Evolutionary conservation across 805 yeast species (phyloP).

Genomic region (Zygosaccharomyces gambellarensis): DNA sequence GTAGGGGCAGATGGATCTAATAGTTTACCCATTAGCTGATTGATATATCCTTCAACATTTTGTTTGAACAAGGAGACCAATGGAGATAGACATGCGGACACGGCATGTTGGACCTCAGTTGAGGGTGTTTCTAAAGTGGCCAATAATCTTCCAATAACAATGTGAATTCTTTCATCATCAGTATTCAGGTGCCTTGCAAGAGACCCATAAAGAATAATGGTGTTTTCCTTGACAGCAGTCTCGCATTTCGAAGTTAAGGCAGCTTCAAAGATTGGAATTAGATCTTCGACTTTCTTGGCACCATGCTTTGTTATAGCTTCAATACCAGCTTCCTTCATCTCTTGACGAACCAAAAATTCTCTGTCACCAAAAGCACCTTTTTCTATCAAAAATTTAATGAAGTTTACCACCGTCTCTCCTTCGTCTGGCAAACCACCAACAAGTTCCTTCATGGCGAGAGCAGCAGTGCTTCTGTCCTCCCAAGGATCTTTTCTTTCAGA

Average conservation of each 20-base stretch:
- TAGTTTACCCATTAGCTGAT: slow-evolving; percentile 53
- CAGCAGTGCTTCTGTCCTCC: slow-evolving; percentile 81
- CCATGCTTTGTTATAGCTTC: slow-evolving; percentile 66
- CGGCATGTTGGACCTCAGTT: slow-evolving; percentile 83
- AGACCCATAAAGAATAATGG: slow-evolving; percentile 84
- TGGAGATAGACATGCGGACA: slow-evolving; percentile 82
- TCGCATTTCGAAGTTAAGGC: slow-evolving; percentile 40
- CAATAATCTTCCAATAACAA: slow-evolving; percentile 64
- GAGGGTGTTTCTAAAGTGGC: slow-evolving; percentile 80
- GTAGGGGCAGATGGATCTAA: slow-evolving; percentile 40
- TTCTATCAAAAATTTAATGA: slow-evolving; percentile 61
- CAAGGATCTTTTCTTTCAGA: slow-evolving; percentile 66
- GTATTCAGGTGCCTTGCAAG: slow-evolving; percentile 76
- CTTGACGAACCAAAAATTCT: slow-evolving; percentile 67
- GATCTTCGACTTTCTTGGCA: slow-evolving; percentile 55
- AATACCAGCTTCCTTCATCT: slow-evolving; percentile 85
- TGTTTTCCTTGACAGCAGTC: slow-evolving; percentile 64
- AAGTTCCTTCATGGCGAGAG: slow-evolving; percentile 56
- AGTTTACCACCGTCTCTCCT: slow-evolving; percentile 40
- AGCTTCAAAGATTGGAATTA: slow-evolving; percentile 77
- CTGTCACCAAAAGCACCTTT: slow-evolving; percentile 70
- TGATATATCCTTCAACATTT: slow-evolving; percentile 51
- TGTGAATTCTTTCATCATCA: slow-evolving; percentile 59
- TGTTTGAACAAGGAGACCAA: slow-evolving; percentile 56
- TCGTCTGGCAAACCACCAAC: slow-evolving; percentile 42